Percentiles rank a stretch among this genome's conserved stretches.
phyloP scores from a whole-genome alignment of 2,329 filamentous ascomycete genomes.

The Exophiala spinifera region DNA sequence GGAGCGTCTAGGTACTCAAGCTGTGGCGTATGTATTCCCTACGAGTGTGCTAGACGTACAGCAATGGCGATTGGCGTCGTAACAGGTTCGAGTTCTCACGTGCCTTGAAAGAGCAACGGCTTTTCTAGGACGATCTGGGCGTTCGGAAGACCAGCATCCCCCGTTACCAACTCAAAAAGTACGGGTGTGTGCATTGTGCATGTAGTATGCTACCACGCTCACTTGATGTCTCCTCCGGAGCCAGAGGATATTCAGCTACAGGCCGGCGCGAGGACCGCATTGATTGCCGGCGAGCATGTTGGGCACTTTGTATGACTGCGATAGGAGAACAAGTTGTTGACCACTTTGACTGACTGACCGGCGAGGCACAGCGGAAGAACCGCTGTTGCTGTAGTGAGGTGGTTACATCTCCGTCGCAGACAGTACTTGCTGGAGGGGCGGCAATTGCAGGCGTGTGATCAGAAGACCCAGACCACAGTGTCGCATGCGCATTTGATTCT shows the following conservation, averaged over 20 bases:
- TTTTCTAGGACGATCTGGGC: constrained; percentile 34
- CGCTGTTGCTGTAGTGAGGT: constrained; percentile 14
- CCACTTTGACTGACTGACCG: constrained; percentile 6
- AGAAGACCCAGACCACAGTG: too few relatives aligned
- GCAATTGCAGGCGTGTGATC: constrained; percentile 31
- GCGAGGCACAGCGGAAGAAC: constrained; percentile 22
- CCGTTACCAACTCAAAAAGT: constrained; percentile 29
- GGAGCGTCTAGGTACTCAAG: constrained; percentile 18
- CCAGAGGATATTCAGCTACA: constrained; percentile 13
- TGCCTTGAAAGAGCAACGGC: constrained; percentile 31
- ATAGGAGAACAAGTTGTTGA: constrained; percentile 13
- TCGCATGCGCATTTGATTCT: constrained; percentile 38
- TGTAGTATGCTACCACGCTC: constrained; percentile 24
- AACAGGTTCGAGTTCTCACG: constrained; percentile 31
- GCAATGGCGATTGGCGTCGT: constrained; percentile 31
- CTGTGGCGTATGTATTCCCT: constrained; percentile 24
- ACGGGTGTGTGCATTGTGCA: constrained; percentile 33
- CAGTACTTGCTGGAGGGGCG: constrained; percentile 15
- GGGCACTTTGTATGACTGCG: constrained; percentile 23
- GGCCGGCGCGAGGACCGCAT: constrained; percentile 33
- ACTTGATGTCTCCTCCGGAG: constrained; percentile 7
- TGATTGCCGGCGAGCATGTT: constrained; percentile 34
- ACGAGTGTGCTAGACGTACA: constrained; percentile 21
- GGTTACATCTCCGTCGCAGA: constrained; percentile 8
- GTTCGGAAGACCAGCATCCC: constrained; percentile 31